These are phyloP conservation scores for Graphilbum fragrans DNA, from an alignment of 2,329 filamentous ascomycete genomes.

Conservation along the genomic window DNA sequence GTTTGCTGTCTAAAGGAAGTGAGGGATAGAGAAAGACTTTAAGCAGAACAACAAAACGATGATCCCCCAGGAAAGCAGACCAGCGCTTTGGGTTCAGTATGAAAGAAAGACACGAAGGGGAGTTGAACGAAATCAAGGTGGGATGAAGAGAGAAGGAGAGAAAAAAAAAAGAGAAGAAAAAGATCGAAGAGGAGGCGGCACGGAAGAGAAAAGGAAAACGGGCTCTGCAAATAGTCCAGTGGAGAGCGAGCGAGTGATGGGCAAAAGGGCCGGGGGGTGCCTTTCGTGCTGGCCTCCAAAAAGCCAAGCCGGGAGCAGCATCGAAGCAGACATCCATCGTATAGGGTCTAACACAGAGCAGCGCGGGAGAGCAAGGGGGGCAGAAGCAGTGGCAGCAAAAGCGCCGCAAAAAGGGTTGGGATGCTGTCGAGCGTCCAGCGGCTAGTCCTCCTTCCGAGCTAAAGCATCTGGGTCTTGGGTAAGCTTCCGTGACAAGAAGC, in stretches of 20 bases:
- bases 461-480: not conserved
- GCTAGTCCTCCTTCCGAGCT: not conserved
- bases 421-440: too few relatives aligned
- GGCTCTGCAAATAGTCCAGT: too few relatives aligned
- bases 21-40: slow-evolving; percentile 4
- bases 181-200: not conserved
- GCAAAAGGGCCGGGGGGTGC: not conserved
- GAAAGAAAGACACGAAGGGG: slow-evolving; percentile 11
- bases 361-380: not conserved
- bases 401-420: too few relatives aligned
- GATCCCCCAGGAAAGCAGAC: slow-evolving; percentile 34
- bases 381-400: too few relatives aligned
- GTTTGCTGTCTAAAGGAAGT: not conserved
- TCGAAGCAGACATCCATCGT: too few relatives aligned
- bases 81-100: slow-evolving; percentile 32
- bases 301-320: not conserved
- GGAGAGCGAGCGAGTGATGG: not conserved
- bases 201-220: too few relatives aligned
- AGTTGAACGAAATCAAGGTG: slow-evolving; percentile 1
- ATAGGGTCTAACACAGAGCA: too few relatives aligned
- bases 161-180: not conserved
- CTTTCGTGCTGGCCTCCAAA: too few relatives aligned
- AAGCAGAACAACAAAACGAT: slow-evolving; percentile 15
- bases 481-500: not conserved
- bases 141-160: slow-evolving; percentile 1